A percentile compares a stretch with the other conserved stretches of the same genome.
phyloP scores from a whole-genome alignment of 495 filamentous ascomycete species.

The Aspergillus steynii region DNA sequence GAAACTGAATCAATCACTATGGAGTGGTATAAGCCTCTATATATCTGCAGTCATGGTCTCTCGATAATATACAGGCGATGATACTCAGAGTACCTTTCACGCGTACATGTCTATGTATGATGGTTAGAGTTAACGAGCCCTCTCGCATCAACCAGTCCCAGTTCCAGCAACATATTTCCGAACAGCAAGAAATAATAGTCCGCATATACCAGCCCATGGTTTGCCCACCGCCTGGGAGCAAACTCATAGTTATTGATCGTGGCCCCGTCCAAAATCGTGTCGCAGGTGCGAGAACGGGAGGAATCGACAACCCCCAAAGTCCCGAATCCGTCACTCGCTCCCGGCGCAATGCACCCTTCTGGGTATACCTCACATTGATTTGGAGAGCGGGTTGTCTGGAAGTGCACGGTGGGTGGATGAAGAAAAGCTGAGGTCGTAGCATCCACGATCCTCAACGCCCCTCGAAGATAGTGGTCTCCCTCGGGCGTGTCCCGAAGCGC shows the following conservation, averaged over 20 bases:
- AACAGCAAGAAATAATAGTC: constrained; percentile 50
- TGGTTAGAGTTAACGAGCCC: neutral
- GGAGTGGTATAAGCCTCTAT: neutral
- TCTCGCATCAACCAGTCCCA: constrained; percentile 14
- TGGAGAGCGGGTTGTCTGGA: constrained; percentile 4
- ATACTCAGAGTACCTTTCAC: too few relatives aligned
- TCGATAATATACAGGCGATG: too few relatives aligned
- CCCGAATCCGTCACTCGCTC: neutral
- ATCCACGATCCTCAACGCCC: constrained; percentile 34
- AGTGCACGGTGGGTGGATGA: constrained; percentile 10
- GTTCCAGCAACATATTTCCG: constrained; percentile 38
- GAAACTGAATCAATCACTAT: constrained; percentile 20
- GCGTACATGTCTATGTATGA: too few relatives aligned
- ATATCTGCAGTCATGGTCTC: too few relatives aligned
- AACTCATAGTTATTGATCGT: constrained; percentile 45
- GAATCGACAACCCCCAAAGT: neutral
- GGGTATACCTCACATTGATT: too few relatives aligned
- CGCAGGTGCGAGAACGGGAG: neutral
- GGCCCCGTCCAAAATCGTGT: constrained; percentile 30
- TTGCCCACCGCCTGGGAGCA: constrained; percentile 32
- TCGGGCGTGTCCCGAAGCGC: constrained; percentile 7
- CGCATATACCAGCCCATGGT: constrained; percentile 49
- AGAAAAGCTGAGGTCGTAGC: constrained; percentile 27
- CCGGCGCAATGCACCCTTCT: too few relatives aligned
- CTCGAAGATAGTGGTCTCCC: constrained; percentile 25